Evolutionary conservation across 2,329 filamentous ascomycete species (phyloP).

Genomic region (Nothomitra cinnamomea): DNA sequence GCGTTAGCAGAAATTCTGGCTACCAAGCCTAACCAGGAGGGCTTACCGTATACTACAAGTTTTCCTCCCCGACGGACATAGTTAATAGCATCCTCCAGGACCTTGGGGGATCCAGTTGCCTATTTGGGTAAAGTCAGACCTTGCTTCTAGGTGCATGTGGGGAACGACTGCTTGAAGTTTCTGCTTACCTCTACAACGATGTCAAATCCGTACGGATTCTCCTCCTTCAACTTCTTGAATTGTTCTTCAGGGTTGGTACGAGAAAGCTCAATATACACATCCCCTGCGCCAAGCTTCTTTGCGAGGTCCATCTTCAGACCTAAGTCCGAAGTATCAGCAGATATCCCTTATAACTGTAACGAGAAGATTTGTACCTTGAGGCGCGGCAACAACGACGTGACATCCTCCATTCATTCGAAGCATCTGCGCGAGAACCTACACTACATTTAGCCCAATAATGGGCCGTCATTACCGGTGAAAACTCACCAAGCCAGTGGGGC

Average conservation of each 20-base stretch:
- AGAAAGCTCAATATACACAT: conserved; percentile 30
- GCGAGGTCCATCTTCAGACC: conserved; percentile 52
- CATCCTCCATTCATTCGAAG: conserved; percentile 49
- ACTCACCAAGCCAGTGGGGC: conserved; percentile 44
- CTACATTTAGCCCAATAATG: conserved; percentile 9
- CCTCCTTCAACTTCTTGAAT: conserved; percentile 42
- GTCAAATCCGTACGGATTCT: conserved; percentile 58
- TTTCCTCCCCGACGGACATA: conserved; percentile 56
- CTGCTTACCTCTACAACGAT: conserved; percentile 43
- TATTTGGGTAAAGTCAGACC: background rate
- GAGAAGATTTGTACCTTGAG: conserved; percentile 28
- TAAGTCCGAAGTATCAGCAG: background rate
- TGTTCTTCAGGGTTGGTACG: conserved; percentile 36
- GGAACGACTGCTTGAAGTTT: background rate
- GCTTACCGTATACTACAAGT: conserved; percentile 44
- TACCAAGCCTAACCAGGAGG: no score
- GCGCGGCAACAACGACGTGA: conserved; percentile 52
- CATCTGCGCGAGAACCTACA: conserved; percentile 39
- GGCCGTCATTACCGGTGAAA: background rate
- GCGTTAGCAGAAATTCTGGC: no score
- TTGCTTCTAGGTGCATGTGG: no score
- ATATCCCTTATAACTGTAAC: background rate
- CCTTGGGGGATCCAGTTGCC: conserved; percentile 47
- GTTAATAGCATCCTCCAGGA: conserved; percentile 54
- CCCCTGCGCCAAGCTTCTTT: conserved; percentile 28